These are phyloP conservation scores for Backusella macrospora DNA, from an alignment of 192 early-diverging fungal genomes.

Conservation along the genomic window DNA sequence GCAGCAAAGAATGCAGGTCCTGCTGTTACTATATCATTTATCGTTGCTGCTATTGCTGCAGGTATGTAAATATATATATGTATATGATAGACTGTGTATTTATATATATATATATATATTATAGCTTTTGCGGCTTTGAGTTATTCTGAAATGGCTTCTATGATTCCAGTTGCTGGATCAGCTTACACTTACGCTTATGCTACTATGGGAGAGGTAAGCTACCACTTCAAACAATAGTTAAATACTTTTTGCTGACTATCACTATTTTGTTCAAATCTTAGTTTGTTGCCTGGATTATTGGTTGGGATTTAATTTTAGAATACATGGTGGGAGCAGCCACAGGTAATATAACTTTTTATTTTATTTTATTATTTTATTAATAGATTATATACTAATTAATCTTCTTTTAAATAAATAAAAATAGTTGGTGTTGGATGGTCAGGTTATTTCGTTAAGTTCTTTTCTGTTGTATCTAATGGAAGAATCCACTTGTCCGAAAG, in stretches of 20 bases:
- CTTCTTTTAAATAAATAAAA: neutral
- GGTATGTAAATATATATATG: slow-evolving; percentile 24
- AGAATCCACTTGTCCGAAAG: slow-evolving; percentile 44
- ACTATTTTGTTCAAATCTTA: neutral
- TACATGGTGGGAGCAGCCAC: slow-evolving; percentile 86
- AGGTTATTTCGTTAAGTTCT: slow-evolving; percentile 75
- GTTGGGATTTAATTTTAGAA: slow-evolving; percentile 90
- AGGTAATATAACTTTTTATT: slow-evolving; percentile 25
- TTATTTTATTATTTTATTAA: neutral
- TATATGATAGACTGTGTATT: neutral
- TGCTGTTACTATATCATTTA: slow-evolving; percentile 78
- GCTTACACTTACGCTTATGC: slow-evolving; percentile 88
- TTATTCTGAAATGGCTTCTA: slow-evolving; percentile 86
- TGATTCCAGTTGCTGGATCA: slow-evolving; percentile 86
- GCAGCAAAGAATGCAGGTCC: slow-evolving; percentile 84
- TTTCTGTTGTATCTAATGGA: slow-evolving; percentile 59
- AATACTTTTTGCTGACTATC: too few species aligned
- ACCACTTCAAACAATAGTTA: too few species aligned
- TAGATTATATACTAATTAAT: neutral
- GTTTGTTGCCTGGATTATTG: slow-evolving; percentile 86
- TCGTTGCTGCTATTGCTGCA: slow-evolving; percentile 76
- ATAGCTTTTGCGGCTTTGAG: slow-evolving; percentile 71
- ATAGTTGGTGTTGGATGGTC: slow-evolving; percentile 82
- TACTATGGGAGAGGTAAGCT: slow-evolving; percentile 73
- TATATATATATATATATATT: neutral